Percentiles rank a stretch among this genome's conserved stretches.
These are phyloP conservation scores for Solanum chiquidenum DNA, from an alignment of 257 asterid species.

Conservation along the genomic window DNA sequence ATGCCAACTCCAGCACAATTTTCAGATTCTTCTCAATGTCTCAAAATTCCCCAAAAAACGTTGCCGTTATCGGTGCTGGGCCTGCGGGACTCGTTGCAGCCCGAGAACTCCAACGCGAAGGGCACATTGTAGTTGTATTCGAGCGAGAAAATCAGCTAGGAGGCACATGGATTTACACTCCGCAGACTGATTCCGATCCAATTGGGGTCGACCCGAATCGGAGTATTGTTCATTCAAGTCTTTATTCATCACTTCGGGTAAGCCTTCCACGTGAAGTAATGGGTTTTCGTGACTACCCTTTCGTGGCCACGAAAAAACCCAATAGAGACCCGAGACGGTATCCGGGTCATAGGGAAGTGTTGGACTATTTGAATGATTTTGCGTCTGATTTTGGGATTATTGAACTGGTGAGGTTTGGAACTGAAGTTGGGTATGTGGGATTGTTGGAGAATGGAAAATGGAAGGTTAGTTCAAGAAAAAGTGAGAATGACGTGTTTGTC, in stretches of 20 bases:
- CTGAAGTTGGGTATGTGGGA: conserved; percentile 53
- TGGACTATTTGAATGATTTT: conserved; percentile 65
- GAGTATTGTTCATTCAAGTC: conserved; percentile 52
- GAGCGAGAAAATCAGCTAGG: conserved; percentile 58
- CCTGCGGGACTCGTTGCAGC: conserved; percentile 80
- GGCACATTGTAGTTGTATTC: conserved; percentile 73
- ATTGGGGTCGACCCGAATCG: conserved; percentile 50
- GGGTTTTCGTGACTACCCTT: conserved; percentile 77
- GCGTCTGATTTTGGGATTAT: conserved; percentile 45
- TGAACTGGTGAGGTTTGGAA: conserved; percentile 63
- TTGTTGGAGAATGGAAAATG: conserved; percentile 45
- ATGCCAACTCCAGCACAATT: conserved; percentile 8
- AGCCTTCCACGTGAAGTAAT: conserved; percentile 78
- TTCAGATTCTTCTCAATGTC: conserved; percentile 12
- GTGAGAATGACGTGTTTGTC: neutral
- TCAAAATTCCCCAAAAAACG: conserved; percentile 26
- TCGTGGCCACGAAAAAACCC: conserved; percentile 24
- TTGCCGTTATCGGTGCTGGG: conserved; percentile 93
- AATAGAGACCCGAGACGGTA: conserved; percentile 71
- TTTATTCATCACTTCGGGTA: conserved; percentile 77
- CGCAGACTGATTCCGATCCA: conserved; percentile 57
- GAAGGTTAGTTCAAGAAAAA: conserved; percentile 39
- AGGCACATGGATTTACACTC: conserved; percentile 73
- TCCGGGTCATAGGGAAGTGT: conserved; percentile 67
- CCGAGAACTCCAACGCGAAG: conserved; percentile 65